phyloP scores from a whole-genome alignment of 768 basidiomycete species.

The Pulveroboletus frians region DNA sequence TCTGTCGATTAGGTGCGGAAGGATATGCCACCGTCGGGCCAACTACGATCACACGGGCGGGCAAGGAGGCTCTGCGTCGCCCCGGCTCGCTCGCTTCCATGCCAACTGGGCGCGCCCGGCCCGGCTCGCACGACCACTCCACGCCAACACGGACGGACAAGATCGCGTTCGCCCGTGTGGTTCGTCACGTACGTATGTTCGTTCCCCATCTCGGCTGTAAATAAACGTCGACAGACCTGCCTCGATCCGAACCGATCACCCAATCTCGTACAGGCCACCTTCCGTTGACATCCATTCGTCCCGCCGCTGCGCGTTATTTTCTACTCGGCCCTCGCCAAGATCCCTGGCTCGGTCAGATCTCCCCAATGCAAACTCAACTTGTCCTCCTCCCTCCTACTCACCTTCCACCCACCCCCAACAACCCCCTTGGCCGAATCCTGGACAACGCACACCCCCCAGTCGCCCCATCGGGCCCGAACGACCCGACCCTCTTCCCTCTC shows the following conservation, averaged over 20 bases:
- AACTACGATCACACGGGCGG: not conserved
- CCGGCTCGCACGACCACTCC: not conserved
- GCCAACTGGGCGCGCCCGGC: slow-evolving; percentile 1
- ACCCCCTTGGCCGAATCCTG: slow-evolving; percentile 23
- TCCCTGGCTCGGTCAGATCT: slow-evolving; percentile 6
- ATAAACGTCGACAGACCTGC: slow-evolving; percentile 25
- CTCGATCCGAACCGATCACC: slow-evolving; percentile 24
- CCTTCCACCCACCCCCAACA: slow-evolving; percentile 5
- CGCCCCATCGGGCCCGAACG: slow-evolving; percentile 33
- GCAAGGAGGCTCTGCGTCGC: not conserved
- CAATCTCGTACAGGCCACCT: slow-evolving; percentile 21
- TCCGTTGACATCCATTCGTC: slow-evolving; percentile 11
- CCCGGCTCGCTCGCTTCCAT: slow-evolving; percentile 3
- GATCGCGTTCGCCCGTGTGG: slow-evolving; percentile 8
- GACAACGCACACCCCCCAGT: slow-evolving; percentile 32
- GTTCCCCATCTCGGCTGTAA: slow-evolving; percentile 23
- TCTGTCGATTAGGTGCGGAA: not conserved
- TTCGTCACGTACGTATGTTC: slow-evolving; percentile 23
- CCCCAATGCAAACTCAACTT: slow-evolving; percentile 25
- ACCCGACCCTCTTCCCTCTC: slow-evolving; percentile 32
- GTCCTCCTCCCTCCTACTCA: slow-evolving; percentile 16
- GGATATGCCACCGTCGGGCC: not conserved
- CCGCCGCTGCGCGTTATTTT: slow-evolving; percentile 14
- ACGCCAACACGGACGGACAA: not conserved
- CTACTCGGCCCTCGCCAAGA: slow-evolving; percentile 12